Evolutionary conservation across 495 filamentous ascomycete species (phyloP).

Genomic region (Penicillium soppii): DNA sequence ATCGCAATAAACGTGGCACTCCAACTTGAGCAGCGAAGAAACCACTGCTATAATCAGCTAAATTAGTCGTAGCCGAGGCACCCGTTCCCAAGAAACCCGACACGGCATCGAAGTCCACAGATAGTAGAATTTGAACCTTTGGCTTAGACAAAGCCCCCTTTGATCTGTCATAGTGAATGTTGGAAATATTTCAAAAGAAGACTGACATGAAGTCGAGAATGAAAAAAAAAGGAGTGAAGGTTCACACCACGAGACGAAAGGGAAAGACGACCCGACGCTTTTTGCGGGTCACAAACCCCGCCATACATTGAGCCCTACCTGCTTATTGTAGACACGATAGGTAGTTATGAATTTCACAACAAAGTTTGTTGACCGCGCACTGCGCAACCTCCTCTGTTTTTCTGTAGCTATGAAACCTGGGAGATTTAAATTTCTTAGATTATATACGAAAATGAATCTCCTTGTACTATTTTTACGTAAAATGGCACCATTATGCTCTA

Average conservation of each 20-base stretch:
- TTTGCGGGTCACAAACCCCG: not conserved
- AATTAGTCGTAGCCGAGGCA: conserved; percentile 40
- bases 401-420: no score
- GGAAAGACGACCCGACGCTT: not conserved
- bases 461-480: no score
- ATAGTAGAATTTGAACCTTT: conserved; percentile 5
- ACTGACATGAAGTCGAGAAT: not conserved
- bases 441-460: no score
- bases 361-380: no score
- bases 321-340: no score
- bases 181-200: not conserved
- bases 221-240: not conserved
- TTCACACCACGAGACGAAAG: not conserved
- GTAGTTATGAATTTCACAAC: not conserved
- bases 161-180: not conserved
- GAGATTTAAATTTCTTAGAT: no score
- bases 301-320: no score
- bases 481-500: no score
- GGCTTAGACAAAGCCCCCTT: not conserved
- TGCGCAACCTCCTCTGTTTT: no score
- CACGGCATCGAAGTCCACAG: conserved; percentile 6
- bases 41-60: conserved; percentile 58
- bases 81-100: conserved; percentile 3
- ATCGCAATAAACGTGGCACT: conserved; percentile 56
- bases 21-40: conserved; percentile 61